Evolutionary conservation across 2,329 filamentous ascomycete species (phyloP), one percentile per base, ranked within the genome.

Genomic region (Fusarium illudens): DNA sequence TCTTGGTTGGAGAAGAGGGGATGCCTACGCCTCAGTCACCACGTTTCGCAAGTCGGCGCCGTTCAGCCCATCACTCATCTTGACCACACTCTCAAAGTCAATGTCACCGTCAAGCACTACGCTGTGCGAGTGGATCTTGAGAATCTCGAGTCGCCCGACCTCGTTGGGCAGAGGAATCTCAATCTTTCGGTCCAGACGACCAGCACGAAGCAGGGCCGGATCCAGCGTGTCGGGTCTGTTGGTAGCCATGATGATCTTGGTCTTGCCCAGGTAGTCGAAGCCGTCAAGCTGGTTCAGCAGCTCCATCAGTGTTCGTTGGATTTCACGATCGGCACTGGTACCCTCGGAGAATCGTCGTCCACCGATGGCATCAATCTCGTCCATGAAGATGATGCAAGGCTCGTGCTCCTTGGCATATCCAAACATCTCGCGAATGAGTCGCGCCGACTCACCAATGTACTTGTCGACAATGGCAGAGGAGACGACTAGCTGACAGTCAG

Each of bases 341-440:
- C 96, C 96, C 80, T 99, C 96, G 1, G 93, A 97, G 82, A 99
- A 99, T 75, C 96, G 89, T 75, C 96, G 89, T 67, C 96, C 96
- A 79, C 96, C 96, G 76, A 99, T 99, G 76, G 96, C 96, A 77
- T 99, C 96, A 77, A 99, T 99, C 83, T 99, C 96, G 85, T 99
- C 96, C 96, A 99, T 99, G 87, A 99, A 99, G 82, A 99, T 99
- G 80, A 99, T 99, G 80, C 96, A 99, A 36, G 96, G 96, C 81
- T 99, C 96, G 80, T 99, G 96, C 80, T 99, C 96, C 82, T 97
- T 98, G 75, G 96, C 96, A 77, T 99, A 99, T 61, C 96, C 96
- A 77, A 99, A 99, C 96, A 99, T 99, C 81, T 99, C 96, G 79
- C 96, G 90, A 76, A 99, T 99, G 71, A 99, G 85, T 71, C 96